Conservation (phyloP, 305 asterid genomes). For the Fraxinus sp. region DNA sequence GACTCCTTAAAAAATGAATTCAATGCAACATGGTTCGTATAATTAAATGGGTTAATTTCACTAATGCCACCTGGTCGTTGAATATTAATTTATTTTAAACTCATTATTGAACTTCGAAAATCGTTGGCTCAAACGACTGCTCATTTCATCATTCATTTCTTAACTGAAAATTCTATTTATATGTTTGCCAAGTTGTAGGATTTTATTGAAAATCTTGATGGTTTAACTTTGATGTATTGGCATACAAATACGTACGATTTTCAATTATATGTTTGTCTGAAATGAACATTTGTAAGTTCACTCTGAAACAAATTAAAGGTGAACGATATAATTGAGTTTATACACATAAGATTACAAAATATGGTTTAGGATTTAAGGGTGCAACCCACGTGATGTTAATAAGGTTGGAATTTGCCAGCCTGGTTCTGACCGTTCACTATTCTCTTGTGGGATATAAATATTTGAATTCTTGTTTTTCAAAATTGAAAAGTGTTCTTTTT, state of each 20-base stretch:
- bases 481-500: neutral
- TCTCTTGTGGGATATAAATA: conserved; percentile 19
- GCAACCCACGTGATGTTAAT: neutral
- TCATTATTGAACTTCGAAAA: neutral
- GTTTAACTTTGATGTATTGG: neutral
- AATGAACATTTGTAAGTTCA: neutral
- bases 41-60: neutral
- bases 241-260: neutral
- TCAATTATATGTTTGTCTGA: too few species aligned
- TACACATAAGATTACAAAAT: neutral
- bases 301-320: neutral
- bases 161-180: neutral
- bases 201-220: neutral
- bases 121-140: too few species aligned
- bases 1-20: neutral
- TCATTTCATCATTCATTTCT: neutral
- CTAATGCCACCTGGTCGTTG: neutral
- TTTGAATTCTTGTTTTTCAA: conserved; percentile 1
- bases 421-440: conserved; percentile 40
- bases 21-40: neutral
- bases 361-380: neutral
- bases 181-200: neutral
- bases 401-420: conserved; percentile 35
- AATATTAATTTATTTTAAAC: neutral
- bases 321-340: too few species aligned